Conservation (phyloP, 179 eudicot species). For the Beta macrorhiza region DNA sequence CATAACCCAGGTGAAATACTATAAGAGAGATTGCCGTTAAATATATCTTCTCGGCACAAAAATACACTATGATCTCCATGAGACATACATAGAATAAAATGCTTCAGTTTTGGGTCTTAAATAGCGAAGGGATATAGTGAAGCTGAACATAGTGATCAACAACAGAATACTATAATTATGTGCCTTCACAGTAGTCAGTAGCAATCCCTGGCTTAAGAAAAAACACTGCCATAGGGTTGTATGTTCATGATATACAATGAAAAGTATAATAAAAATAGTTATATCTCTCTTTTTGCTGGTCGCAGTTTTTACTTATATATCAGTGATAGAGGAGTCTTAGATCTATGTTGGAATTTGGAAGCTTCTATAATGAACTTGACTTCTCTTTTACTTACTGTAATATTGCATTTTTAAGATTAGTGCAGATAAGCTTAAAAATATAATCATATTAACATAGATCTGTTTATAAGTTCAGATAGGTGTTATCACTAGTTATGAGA, state of each 20-base stretch:
- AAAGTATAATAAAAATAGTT: neutral
- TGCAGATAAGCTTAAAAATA: neutral
- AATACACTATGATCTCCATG: neutral
- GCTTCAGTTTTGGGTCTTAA: neutral
- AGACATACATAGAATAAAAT: neutral
- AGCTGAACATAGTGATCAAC: neutral
- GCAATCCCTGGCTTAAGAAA: neutral
- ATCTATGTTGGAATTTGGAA: neutral
- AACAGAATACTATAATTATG: neutral
- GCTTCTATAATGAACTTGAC: neutral
- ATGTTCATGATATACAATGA: neutral
- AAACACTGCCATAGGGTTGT: neutral
- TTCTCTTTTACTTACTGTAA: neutral
- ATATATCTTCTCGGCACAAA: neutral
- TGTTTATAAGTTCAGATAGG: neutral
- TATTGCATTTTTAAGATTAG: neutral
- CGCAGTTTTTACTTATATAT: neutral
- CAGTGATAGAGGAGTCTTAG: neutral
- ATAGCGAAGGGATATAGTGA: neutral
- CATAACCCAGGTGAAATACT: neutral
- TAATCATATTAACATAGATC: too few species aligned
- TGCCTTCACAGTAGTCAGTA: neutral
- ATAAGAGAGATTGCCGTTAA: neutral
- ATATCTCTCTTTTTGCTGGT: neutral
- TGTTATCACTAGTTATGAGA: neutral